Conservation (phyloP, 208 protist species). For the Endotrypanum monterogeii region DNA sequence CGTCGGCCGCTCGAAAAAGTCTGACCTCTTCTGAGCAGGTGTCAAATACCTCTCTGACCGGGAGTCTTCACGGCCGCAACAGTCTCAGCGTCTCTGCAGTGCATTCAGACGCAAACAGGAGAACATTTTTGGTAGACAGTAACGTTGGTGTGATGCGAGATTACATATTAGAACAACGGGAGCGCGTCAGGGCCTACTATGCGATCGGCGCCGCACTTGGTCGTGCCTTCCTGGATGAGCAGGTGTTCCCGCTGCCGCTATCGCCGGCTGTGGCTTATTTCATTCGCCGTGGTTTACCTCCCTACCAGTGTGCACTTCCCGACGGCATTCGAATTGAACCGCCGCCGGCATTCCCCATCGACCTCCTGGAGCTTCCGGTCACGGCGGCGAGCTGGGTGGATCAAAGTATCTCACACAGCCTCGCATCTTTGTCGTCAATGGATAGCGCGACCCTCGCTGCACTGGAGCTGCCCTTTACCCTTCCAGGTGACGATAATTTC, state of each 20-base stretch:
- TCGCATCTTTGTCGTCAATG: conserved; percentile 44
- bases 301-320: conserved; percentile 32
- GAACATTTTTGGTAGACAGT: conserved; percentile 20
- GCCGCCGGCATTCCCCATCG: conserved; percentile 52
- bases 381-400: conserved; percentile 66
- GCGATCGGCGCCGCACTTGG: conserved; percentile 76
- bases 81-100: not conserved
- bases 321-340: conserved; percentile 24
- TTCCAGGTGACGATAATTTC: conserved; percentile 75
- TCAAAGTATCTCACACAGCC: conserved; percentile 42
- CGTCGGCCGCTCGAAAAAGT: not conserved
- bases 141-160: conserved; percentile 36
- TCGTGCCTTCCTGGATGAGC: conserved; percentile 76
- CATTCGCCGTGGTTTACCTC: conserved; percentile 49
- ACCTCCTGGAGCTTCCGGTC: conserved; percentile 65
- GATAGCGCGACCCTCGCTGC: conserved; percentile 39
- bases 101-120: conserved; percentile 17
- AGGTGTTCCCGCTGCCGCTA: conserved; percentile 77
- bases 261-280: conserved; percentile 74
- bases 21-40: not conserved
- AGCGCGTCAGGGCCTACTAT: conserved; percentile 62
- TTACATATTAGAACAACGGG: conserved; percentile 48
- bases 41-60: not conserved
- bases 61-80: not conserved
- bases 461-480: conserved; percentile 82